phyloP scores from a whole-genome alignment of 2,329 filamentous ascomycete genomes.

The Calonectria pseudoreteaudii region DNA sequence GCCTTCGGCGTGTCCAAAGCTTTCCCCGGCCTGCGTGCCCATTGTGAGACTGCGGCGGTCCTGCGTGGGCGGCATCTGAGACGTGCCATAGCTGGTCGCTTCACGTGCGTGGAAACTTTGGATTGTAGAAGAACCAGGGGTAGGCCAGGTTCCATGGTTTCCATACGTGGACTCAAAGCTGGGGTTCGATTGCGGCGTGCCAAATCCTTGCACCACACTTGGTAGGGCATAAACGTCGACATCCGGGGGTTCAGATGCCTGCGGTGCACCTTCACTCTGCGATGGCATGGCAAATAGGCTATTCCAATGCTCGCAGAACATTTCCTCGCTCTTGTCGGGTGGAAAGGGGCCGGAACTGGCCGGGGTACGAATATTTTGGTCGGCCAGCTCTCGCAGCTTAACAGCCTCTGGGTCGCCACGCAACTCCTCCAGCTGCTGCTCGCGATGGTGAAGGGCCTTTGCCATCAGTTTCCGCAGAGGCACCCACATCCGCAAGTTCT shows the following conservation, averaged over 20 bases:
- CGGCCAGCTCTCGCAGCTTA: constrained; percentile 44
- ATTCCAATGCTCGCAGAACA: constrained; percentile 32
- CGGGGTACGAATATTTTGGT: constrained; percentile 42
- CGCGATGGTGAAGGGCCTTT: constrained; percentile 52
- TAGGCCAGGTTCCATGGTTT: neutral
- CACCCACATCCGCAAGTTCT: constrained; percentile 52
- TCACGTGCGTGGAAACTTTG: neutral
- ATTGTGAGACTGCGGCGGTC: neutral
- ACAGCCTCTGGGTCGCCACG: constrained; percentile 41
- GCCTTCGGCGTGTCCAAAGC: neutral
- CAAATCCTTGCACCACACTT: neutral
- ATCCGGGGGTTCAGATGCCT: neutral
- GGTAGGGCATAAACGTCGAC: neutral
- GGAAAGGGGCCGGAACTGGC: constrained; percentile 44
- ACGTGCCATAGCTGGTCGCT: neutral
- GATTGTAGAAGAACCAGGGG: neutral
- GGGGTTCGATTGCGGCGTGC: neutral
- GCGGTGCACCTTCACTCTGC: rapidly evolving
- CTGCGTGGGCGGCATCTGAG: neutral
- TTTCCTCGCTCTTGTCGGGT: neutral
- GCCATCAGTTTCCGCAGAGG: constrained; percentile 55
- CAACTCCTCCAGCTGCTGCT: constrained; percentile 50
- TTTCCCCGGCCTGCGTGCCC: neutral
- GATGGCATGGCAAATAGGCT: constrained; percentile 8
- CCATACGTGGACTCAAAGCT: neutral